Evolutionary conservation across 2,329 filamentous ascomycete genomes (phyloP), one percentile per base, ranked within the genome.

Genomic region (Fusarium sp.): DNA sequence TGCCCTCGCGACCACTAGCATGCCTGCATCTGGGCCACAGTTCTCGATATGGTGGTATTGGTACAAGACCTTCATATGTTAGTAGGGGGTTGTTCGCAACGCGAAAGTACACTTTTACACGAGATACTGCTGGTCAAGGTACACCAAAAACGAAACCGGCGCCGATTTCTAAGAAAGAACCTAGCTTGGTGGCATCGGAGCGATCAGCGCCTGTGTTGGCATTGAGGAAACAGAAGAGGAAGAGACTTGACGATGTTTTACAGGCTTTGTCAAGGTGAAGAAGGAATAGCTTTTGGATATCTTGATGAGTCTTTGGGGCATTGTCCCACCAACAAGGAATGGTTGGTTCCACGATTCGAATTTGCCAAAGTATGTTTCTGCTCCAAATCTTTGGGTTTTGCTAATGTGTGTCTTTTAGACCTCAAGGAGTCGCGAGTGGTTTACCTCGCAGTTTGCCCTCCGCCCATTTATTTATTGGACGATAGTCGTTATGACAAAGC

Each of bases 1-100:
- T 83, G 11, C 81, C 81, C 13, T 80, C 79, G 7, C 78, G 77
- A 49, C 81, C 81, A 6, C 71, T 82, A 57, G 81, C 78, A 0
- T 79, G 76, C 42, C 61, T 83, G 30, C 80, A 78, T 40, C 60
- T 83, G 11, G 81, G 81, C 7, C 80, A 83, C 57, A 79, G 72
- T 49, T 73, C 77, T 22, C 76, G 71, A 12, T 44, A 77, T 13
- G 75, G 77, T 16, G 78, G 79, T 14, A 80, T 81, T n/a, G 62
- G 74, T 6, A 73, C 71, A 11, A 76, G 73, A 22, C 80, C 80
- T 6, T 77, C 79, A 7, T 82, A 82, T 54, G 75, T 81, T 14
- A 75, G 77, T 29, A 73, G 76, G 6, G 79, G 81, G 2, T 41
- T 81, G 16, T 81, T 81, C 62, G 72, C 76, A 9, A 80, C 77